Evolutionary conservation across 2,329 filamentous ascomycete species (phyloP), one percentile per base, ranked within the genome.

Genomic region (Aspergillus cejpii): DNA sequence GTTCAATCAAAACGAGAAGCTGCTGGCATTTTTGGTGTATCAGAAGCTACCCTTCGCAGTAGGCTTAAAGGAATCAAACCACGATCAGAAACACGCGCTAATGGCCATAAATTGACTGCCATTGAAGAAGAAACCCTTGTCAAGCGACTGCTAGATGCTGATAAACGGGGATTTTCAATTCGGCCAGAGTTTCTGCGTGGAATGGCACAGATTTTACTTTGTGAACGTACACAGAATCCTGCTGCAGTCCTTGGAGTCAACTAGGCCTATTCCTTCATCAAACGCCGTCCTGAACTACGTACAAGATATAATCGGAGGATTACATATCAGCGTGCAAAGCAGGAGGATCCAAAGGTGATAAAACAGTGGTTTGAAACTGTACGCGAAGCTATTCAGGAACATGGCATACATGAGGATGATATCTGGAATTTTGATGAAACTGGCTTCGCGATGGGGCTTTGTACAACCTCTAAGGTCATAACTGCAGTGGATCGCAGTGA

Each of bases 341-440:
- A 20, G 23, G 37, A 48, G 26, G 39, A 51, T 24, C 39, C 37
- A 33, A 15, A 34, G 20, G n/a, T 40, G 21, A 33, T 47, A 20
- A 23, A 36, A 6, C 40, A 28, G 6, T 51, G 41, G 50, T 51
- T 54, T 40, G 11, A 41, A 26, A 10, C 26, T 7, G 39, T 53
- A 15, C 23, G 42, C 33, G 39, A 43, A 19, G 39, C 37, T 29
- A 43, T 45, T 21, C 7, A n/a, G 7, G 40, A 46, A 27, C 42
- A 53, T 40, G 28, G 39, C 28, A 49, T 53, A 28, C 10, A 26
- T 23, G 41, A 48, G 37, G 12, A 37, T 28, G 48, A 51, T 44
- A 43, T 53, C 38, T 55, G 46, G 39, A 53, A 53, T 37, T 49
- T 53, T 26, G 43, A 53, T 24, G 36, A 53, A 33, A 51, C 36